A percentile compares a stretch with the other conserved stretches of the same genome.
Conservation (phyloP, 2,329 filamentous ascomycete genomes). For the Cytospora mali region DNA sequence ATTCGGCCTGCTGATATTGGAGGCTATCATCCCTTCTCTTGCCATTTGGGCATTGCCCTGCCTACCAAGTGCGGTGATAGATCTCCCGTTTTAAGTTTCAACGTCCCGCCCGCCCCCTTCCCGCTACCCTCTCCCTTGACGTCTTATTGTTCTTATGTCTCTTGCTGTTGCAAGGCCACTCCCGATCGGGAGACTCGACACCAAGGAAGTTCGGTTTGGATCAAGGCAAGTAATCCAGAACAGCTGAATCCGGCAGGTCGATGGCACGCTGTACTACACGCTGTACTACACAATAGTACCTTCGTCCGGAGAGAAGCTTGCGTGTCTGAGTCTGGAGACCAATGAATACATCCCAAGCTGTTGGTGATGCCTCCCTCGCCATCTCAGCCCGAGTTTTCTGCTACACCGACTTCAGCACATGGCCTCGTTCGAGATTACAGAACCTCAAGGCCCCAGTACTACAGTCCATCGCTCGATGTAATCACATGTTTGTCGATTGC, state of each 20-base stretch:
- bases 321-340: background rate
- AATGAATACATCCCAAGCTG: background rate
- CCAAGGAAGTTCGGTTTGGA: conserved; percentile 1
- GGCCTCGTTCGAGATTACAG: background rate
- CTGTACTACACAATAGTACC: conserved; percentile 12
- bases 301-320: background rate
- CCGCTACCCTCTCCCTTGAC: conserved; percentile 20
- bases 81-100: conserved; percentile 16
- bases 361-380: background rate
- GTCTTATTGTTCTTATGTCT: conserved; percentile 9
- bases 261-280: conserved; percentile 11
- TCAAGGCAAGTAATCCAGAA: conserved; percentile 7
- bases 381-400: background rate
- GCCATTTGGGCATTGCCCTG: background rate
- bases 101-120: conserved; percentile 6
- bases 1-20: background rate
- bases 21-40: conserved; percentile 9
- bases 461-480: conserved; percentile 3
- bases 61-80: conserved; percentile 1
- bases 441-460: background rate
- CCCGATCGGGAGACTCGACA: conserved; percentile 11
- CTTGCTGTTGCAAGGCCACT: conserved; percentile 10
- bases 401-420: background rate
- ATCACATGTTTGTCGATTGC: conserved; percentile 5
- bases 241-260: conserved; percentile 7